Evolutionary conservation across 139 green algal species (phyloP).

Genomic region (Zygnema circumcarinatum): DNA sequence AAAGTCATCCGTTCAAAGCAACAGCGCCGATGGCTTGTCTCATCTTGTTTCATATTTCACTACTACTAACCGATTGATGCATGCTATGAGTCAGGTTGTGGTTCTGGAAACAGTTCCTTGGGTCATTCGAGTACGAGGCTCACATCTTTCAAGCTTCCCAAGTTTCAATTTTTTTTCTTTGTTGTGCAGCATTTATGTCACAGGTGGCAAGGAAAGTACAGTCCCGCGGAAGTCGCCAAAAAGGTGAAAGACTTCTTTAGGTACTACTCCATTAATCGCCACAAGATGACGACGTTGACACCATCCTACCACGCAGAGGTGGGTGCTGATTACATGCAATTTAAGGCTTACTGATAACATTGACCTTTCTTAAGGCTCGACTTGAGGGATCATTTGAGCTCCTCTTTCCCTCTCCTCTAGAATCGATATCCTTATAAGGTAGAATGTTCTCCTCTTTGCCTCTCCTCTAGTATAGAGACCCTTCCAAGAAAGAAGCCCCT

Average conservation of each 20-base stretch:
- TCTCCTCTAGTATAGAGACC: too few relatives aligned
- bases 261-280: slow-evolving; percentile 94
- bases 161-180: neutral
- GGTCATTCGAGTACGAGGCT: too few relatives aligned
- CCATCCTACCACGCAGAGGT: slow-evolving; percentile 94
- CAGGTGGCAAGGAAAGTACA: slow-evolving; percentile 37
- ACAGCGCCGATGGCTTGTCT: too few relatives aligned
- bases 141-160: neutral
- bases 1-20: too few relatives aligned
- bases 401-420: neutral
- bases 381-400: neutral
- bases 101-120: too few relatives aligned
- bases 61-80: too few relatives aligned
- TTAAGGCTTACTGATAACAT: too few relatives aligned
- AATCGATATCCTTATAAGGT: neutral
- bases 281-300: slow-evolving; percentile 96
- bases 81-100: too few relatives aligned
- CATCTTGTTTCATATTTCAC: too few relatives aligned
- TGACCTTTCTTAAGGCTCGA: neutral
- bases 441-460: neutral
- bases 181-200: slow-evolving; percentile 74
- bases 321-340: neutral
- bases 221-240: slow-evolving; percentile 47
- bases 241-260: slow-evolving; percentile 93
- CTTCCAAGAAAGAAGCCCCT: too few relatives aligned